Base-by-base conservation (phyloP, 441 rosid genomes). In the Pelargonium fulgidum region DNA sequence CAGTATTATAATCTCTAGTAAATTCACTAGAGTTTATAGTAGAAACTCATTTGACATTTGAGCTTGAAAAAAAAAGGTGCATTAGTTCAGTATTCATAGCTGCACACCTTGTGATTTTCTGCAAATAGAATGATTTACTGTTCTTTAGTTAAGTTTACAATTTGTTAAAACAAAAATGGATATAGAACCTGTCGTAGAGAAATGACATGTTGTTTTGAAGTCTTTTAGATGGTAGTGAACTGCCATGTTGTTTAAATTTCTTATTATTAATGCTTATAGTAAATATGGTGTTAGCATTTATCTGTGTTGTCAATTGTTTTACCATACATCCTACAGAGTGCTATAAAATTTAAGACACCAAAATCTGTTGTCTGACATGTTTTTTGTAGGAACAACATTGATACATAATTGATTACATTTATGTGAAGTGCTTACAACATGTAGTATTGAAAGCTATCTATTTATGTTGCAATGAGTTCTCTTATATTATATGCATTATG, bases 401-500 rank as follows among this genome's bases (percentile, higher is more conserved):
- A 52, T 52, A 52, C 17, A 52, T 52, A 4, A 36, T 7, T 52
- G 19, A 54, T 17, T 16, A 4, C 62, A 54, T 54, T 3, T 54
- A 16, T 54, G 24, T 54, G 19, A 16, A 54, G 24, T 54, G 10
- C 8, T 7, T 6, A 54, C 24, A 54, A 54, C 62, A 54, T 6
- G 20, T 52, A 52, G 62, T 54, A 54, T 8, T 54, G 11, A 17
- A 54, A 54, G 62, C 62, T 54, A 54, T 26, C 17, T 54, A 54
- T 3, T 16, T 54, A 17, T 54, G 8, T 54, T 16, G 62, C 8
- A 54, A 14, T 17, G 62, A 16, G 62, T 36, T 5, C 41, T 36
- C 41, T 36, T 36, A 36, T 36, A 36, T 36, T 36, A 36, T 36
- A 36, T 36, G 41, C 41, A 36, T 36, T 5, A 36, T 36, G 41